Evolutionary conservation across 331 rosid species (phyloP).

Genomic region (Quercus tomentella): DNA sequence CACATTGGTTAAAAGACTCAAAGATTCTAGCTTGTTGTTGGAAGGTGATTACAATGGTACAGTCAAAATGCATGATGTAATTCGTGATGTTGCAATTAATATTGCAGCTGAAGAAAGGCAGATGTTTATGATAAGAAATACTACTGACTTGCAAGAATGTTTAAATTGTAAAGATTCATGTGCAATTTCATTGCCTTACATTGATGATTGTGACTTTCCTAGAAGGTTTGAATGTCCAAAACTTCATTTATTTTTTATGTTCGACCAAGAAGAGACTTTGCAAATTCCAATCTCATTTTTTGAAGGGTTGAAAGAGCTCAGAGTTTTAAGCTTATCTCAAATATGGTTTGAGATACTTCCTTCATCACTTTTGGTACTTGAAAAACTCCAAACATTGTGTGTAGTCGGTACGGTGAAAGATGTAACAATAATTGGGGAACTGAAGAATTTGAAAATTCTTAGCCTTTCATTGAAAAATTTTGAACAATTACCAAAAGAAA

Average conservation of each 20-base stretch:
- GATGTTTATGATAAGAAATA: constrained; percentile 17
- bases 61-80: constrained; percentile 41
- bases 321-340: constrained; percentile 25
- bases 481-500: constrained; percentile 10
- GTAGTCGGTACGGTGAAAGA: constrained; percentile 3
- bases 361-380: constrained; percentile 9
- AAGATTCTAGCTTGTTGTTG: constrained; percentile 22
- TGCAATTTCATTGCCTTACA: constrained; percentile 18
- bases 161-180: constrained; percentile 10
- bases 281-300: constrained; percentile 19
- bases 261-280: not conserved
- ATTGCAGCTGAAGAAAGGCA: constrained; percentile 22
- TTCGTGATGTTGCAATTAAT: constrained; percentile 30
- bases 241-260: constrained; percentile 25
- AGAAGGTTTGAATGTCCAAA: constrained; percentile 1
- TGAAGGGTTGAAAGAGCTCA: constrained; percentile 19
- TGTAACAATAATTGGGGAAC: constrained; percentile 14
- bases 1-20: not conserved
- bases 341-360: not conserved
- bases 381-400: constrained; percentile 40
- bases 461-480: not conserved
- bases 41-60: constrained; percentile 4
- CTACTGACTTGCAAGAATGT: constrained; percentile 22
- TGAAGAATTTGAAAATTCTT: constrained; percentile 37
- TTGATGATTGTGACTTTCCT: constrained; percentile 15